phyloP scores from a whole-genome alignment of 768 basidiomycete genomes.

The Russula sp. region DNA sequence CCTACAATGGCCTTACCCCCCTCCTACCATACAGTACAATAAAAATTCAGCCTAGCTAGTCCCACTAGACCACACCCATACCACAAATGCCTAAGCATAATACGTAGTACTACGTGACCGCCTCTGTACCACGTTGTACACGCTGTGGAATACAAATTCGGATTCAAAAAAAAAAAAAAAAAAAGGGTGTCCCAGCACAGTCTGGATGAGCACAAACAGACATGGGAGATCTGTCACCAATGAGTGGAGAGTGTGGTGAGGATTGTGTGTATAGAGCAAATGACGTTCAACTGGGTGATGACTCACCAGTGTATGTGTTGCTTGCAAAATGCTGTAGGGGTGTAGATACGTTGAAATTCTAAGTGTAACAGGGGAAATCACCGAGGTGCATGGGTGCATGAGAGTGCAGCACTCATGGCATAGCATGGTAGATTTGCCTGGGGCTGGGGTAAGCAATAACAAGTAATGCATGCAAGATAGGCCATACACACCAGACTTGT shows the following conservation, averaged over 20 bases:
- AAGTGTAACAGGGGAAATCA: conserved; percentile 9
- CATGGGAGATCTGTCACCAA: conserved; percentile 12
- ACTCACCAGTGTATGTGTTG: conserved; percentile 79
- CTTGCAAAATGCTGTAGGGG: conserved; percentile 62
- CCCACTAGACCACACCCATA: too few species aligned
- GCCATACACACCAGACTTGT: conserved; percentile 59
- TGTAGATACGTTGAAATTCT: conserved; percentile 76
- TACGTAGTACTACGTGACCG: too few species aligned
- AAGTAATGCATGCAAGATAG: neutral
- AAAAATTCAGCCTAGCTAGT: too few species aligned
- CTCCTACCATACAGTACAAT: too few species aligned
- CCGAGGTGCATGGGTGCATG: conserved; percentile 6
- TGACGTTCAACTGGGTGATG: conserved; percentile 76
- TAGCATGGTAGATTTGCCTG: conserved; percentile 76
- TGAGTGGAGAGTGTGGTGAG: conserved; percentile 44
- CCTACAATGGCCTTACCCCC: too few species aligned
- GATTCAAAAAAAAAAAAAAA: too few species aligned
- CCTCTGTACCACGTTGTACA: too few species aligned
- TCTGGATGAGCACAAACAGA: conserved; percentile 9
- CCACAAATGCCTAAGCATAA: too few species aligned
- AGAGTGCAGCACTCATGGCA: conserved; percentile 49
- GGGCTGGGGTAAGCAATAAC: neutral
- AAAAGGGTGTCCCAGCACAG: conserved; percentile 19
- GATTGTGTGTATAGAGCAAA: conserved; percentile 68
- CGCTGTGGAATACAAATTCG: too few species aligned